These are phyloP conservation scores for Eutypa lata DNA, from an alignment of 2,329 filamentous ascomycete species.

Conservation along the genomic window DNA sequence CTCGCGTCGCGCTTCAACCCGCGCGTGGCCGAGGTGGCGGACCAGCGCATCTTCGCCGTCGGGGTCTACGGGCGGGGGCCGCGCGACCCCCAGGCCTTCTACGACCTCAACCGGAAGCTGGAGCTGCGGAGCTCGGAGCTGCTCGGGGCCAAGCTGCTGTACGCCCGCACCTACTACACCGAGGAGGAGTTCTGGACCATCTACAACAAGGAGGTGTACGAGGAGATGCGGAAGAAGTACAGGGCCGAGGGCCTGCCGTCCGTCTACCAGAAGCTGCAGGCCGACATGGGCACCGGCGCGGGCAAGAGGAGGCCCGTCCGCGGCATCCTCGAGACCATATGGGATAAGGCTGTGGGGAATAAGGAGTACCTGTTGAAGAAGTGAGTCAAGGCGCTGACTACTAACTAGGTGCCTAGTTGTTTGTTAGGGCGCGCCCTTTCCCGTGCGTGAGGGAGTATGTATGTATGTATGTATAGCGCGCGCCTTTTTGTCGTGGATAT, in stretches of 20 bases:
- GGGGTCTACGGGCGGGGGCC: constrained; percentile 43
- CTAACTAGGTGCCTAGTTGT: neutral
- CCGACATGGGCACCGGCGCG: constrained; percentile 21
- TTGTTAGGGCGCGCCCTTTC: too few relatives aligned
- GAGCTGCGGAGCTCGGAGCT: constrained; percentile 46
- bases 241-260: constrained; percentile 43
- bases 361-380: constrained; percentile 23
- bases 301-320: constrained; percentile 22
- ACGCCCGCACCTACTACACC: constrained; percentile 52
- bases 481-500: too few relatives aligned
- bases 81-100: constrained; percentile 34
- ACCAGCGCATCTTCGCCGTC: constrained; percentile 37
- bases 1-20: constrained; percentile 31
- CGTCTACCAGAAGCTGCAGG: constrained; percentile 52
- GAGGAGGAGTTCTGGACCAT: constrained; percentile 52
- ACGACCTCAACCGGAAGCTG: constrained; percentile 44
- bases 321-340: constrained; percentile 27
- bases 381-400: too few relatives aligned
- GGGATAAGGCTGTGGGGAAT: constrained; percentile 26
- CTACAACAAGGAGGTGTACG: constrained; percentile 47
- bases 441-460: too few relatives aligned
- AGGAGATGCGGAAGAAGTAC: constrained; percentile 46
- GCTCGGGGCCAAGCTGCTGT: constrained; percentile 53
- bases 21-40: constrained; percentile 24
- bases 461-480: too few relatives aligned